Evolutionary conservation across 371 early-diverging fungal genomes (phyloP), one percentile per base, ranked within the genome.

Genomic region (Mortierella sp.): DNA sequence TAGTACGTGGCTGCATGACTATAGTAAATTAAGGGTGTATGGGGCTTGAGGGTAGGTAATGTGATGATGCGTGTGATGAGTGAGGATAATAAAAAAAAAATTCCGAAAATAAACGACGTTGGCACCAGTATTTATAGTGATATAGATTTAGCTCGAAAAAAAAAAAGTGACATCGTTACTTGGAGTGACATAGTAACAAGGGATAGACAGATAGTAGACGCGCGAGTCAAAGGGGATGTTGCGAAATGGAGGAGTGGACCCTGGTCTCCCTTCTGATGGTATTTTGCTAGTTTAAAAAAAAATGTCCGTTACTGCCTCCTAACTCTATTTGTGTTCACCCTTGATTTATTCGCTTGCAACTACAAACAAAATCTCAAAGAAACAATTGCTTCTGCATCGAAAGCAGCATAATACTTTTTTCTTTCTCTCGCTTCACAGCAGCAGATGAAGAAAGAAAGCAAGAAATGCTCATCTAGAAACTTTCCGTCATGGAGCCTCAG

Each of bases 1-100:
- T 31, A 29, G 47, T 59, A 10, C 57, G 66, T 28, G 66, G 63
- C 37, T 40, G 76, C 76, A 76, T 75, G 37, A 7, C 40, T 34
- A 6, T 17, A 45, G 8, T 56, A 42, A 17, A 32, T 34, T 28
- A 34, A 49, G 19, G 10, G 13, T 49, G 22, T 23, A 32, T 53
- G 28, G 12, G 12, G n/a, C n/a, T 7, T 31, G 28, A 54, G 13
- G 5, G 23, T 19, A 17, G 23, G 26, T 19, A 28, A 32, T 55
- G 51, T 3, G 64, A 45, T 53, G 28, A 23, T 4, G 26, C 3
- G 51, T 51, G 15, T 7, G 2, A 6, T n/a, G 51, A 28, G 13
- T 26, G 28, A 64, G 37, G 15, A 51, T 6, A 40, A 40, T 15
- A 37, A 59, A 22, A n/a, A 22, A 35, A 37, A 34, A 55, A 55